phyloP scores from a whole-genome alignment of 495 filamentous ascomycete genomes.

The Zalerion maritima region DNA sequence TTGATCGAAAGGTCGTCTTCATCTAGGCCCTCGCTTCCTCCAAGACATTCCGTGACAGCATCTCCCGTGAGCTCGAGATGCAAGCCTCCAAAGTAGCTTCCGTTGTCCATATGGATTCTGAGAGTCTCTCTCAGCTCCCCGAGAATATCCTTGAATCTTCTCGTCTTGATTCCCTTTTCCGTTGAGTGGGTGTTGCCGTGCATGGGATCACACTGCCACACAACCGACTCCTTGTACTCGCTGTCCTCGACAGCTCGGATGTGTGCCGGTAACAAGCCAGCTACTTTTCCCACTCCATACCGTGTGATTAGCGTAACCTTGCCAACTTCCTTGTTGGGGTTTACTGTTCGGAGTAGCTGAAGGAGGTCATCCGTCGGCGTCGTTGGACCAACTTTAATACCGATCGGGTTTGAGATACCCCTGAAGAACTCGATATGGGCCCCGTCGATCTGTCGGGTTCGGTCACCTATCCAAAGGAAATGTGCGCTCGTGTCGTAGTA shows the following conservation, averaged over 20 bases:
- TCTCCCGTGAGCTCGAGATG: constrained; percentile 93
- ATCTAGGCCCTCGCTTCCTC: constrained; percentile 72
- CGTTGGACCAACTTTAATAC: constrained; percentile 86
- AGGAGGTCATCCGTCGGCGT: constrained; percentile 62
- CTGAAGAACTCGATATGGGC: constrained; percentile 97
- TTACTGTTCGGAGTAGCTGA: constrained; percentile 63
- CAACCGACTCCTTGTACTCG: constrained; percentile 57
- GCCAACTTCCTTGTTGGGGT: constrained; percentile 65
- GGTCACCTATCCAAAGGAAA: constrained; percentile 96
- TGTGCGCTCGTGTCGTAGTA: constrained; percentile 90
- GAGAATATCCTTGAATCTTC: constrained; percentile 74
- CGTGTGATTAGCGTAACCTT: constrained; percentile 94
- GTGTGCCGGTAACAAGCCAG: constrained; percentile 56
- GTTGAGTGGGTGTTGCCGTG: constrained; percentile 75
- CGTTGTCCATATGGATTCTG: constrained; percentile 65
- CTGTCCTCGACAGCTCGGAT: constrained; percentile 68
- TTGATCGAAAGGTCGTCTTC: constrained; percentile 78
- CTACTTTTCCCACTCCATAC: constrained; percentile 68
- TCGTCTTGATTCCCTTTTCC: constrained; percentile 66
- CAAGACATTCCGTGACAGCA: constrained; percentile 89
- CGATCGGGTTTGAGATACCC: constrained; percentile 86
- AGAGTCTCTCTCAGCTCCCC: constrained; percentile 68
- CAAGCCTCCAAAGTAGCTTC: constrained; percentile 79
- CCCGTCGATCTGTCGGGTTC: constrained; percentile 79
- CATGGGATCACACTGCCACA: constrained; percentile 99